Evolutionary conservation across 306 rosid genomes (phyloP).

Genomic region (Trifolium pratense): DNA sequence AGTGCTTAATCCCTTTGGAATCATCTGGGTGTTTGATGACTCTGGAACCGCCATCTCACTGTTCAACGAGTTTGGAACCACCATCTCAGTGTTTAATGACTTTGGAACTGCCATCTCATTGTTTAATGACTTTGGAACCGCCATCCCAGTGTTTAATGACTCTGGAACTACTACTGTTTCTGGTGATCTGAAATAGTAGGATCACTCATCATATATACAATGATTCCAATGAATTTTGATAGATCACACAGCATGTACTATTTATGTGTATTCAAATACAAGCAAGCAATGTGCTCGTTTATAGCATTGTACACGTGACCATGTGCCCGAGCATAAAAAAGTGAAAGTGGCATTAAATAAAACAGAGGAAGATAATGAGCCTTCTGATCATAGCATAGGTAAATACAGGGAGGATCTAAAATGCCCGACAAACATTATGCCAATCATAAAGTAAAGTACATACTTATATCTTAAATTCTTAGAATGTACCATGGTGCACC

Average conservation of each 20-base stretch:
- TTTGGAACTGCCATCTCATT: conserved; percentile 47
- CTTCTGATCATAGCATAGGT: background rate
- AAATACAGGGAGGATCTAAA: background rate
- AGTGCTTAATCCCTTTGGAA: conserved; percentile 46
- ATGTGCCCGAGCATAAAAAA: background rate
- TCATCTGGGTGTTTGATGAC: conserved; percentile 7
- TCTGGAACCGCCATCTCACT: conserved; percentile 34
- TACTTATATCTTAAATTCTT: conserved; percentile 25
- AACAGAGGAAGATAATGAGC: background rate
- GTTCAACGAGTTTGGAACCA: conserved; percentile 42
- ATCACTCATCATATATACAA: background rate
- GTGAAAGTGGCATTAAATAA: background rate
- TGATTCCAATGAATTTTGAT: conserved; percentile 28
- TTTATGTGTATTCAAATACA: background rate
- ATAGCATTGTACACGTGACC: background rate
- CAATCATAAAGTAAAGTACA: too few species aligned
- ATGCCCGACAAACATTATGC: background rate
- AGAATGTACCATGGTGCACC: background rate
- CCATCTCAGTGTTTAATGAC: conserved; percentile 20
- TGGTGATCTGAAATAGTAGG: conserved; percentile 55
- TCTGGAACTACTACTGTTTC: conserved; percentile 38
- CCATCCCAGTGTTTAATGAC: conserved; percentile 1
- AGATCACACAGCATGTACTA: conserved; percentile 4
- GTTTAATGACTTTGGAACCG: conserved; percentile 41
- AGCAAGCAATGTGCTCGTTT: background rate